Conservation (phyloP, 192 early-diverging fungal species). For the Spizellomyces sp. region DNA sequence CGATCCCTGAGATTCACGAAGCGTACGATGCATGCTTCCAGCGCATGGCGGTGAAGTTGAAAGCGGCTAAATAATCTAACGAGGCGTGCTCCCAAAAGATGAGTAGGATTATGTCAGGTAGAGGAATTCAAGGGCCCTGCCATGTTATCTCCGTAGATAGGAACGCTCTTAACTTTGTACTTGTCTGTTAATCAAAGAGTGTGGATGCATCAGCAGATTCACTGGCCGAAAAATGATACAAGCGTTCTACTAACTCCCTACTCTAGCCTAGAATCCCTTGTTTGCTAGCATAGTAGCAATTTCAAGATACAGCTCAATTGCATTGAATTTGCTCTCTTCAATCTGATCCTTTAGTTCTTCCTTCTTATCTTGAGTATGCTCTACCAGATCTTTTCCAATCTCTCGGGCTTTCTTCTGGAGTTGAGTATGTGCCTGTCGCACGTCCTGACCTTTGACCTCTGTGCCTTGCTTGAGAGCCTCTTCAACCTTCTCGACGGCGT, state of each 20-base stretch:
- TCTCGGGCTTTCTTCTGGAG: conserved; percentile 9
- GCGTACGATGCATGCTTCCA: conserved; percentile 36
- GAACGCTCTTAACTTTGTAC: no score
- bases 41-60: conserved; percentile 31
- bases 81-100: no score
- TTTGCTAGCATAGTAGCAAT: conserved; percentile 63
- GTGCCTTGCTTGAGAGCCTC: conserved; percentile 11
- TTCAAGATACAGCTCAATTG: conserved; percentile 69
- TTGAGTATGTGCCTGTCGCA: not conserved
- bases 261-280: conserved; percentile 54
- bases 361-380: not conserved
- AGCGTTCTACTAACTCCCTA: no score
- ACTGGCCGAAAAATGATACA: no score
- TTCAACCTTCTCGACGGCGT: conserved; percentile 8
- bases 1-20: conserved; percentile 25
- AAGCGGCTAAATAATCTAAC: not conserved
- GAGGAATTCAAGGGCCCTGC: no score
- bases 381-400: not conserved
- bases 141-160: no score
- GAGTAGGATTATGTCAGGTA: no score
- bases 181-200: no score
- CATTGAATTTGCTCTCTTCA: conserved; percentile 56
- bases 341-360: conserved; percentile 12
- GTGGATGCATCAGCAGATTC: no score
- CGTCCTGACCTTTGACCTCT: not conserved